A percentile compares a stretch with the other conserved stretches of the same genome.
Evolutionary conservation across 208 protist species (phyloP).

Genomic region (Leishmania gerbilli): DNA sequence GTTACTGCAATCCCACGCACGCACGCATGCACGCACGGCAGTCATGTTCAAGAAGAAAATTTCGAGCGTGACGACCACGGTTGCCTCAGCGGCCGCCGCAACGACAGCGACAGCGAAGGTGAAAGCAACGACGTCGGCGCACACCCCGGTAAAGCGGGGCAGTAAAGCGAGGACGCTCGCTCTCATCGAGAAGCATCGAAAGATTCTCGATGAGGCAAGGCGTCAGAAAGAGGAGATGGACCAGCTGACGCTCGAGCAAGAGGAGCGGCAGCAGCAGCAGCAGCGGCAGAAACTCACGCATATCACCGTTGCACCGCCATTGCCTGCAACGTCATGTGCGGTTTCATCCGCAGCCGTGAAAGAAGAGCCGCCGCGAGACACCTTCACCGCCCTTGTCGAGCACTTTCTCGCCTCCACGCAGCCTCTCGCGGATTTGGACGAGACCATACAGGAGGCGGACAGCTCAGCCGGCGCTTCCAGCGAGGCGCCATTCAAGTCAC

Average conservation of each 20-base stretch:
- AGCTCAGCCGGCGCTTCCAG: not conserved
- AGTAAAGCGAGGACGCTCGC: conserved; percentile 21
- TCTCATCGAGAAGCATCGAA: conserved; percentile 35
- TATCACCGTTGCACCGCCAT: not conserved
- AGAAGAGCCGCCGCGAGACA: conserved; percentile 10
- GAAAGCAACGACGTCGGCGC: conserved; percentile 3
- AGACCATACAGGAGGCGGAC: conserved; percentile 35
- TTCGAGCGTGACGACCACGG: conserved; percentile 9
- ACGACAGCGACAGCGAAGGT: conserved; percentile 1
- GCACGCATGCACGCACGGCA: not conserved
- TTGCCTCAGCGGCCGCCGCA: not conserved
- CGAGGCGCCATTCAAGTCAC: not conserved
- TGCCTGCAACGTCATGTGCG: not conserved
- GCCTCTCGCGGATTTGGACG: conserved; percentile 73
- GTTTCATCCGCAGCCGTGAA: not conserved
- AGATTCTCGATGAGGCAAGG: conserved; percentile 30
- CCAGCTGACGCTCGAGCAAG: conserved; percentile 27
- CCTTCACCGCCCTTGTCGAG: conserved; percentile 33
- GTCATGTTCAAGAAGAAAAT: conserved; percentile 57
- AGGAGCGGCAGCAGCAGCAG: conserved; percentile 1
- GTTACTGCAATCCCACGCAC: not conserved
- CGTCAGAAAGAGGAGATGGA: conserved; percentile 30
- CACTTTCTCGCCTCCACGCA: conserved; percentile 36
- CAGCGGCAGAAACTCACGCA: not conserved
- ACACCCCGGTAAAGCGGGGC: not conserved